phyloP scores from a whole-genome alignment of 768 basidiomycete species.

The Boletellus ananiceps region DNA sequence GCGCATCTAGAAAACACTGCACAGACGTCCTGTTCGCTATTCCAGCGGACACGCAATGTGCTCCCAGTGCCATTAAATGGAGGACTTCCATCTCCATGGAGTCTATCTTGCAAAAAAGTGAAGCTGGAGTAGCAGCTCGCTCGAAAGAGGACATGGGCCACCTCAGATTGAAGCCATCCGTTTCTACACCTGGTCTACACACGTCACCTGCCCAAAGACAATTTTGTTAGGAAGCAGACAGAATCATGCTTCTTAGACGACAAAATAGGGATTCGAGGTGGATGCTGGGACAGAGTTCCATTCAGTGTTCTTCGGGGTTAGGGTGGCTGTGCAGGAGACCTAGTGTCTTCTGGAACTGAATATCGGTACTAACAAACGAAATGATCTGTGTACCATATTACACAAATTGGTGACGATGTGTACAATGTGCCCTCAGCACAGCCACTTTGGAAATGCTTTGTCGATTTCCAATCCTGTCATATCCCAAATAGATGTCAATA shows the following conservation, averaged over 20 bases:
- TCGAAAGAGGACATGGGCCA: slow-evolving; percentile 39
- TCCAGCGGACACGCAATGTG: slow-evolving; percentile 53
- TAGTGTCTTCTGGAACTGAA: too few relatives aligned
- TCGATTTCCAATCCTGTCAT: too few relatives aligned
- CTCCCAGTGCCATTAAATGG: slow-evolving; percentile 41
- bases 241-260: slow-evolving; percentile 37
- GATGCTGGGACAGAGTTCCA: neutral
- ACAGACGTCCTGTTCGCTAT: slow-evolving; percentile 39
- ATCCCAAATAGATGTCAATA: too few relatives aligned
- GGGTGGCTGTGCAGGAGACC: too few relatives aligned
- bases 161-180: slow-evolving; percentile 24
- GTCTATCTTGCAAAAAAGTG: slow-evolving; percentile 35
- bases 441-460: too few relatives aligned
- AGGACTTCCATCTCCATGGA: slow-evolving; percentile 30
- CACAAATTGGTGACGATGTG: too few relatives aligned
- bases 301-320: neutral
- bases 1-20: slow-evolving; percentile 43
- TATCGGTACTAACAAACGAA: neutral
- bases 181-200: too few relatives aligned
- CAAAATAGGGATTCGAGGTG: slow-evolving; percentile 21
- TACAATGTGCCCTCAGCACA: too few relatives aligned
- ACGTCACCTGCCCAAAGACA: neutral
- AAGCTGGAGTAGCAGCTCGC: slow-evolving; percentile 40
- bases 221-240: slow-evolving; percentile 36
- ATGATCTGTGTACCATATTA: too few relatives aligned